Evolutionary conservation across 768 basidiomycete species (phyloP).

Genomic region (Xerocomellus chrysenteron): DNA sequence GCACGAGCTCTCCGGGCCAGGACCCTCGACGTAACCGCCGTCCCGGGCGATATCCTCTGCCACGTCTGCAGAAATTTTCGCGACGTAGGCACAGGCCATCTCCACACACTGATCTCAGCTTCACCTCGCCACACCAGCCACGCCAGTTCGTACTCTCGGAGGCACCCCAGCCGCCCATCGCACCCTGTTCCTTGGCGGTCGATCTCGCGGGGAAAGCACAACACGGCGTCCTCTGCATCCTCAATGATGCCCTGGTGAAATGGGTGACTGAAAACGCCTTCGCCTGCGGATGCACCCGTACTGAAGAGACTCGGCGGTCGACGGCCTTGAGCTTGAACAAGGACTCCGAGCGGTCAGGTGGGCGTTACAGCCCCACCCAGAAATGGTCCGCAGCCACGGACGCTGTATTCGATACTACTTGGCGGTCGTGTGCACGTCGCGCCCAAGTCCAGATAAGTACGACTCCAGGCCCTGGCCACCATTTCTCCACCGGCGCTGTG

Average conservation of each 20-base stretch:
- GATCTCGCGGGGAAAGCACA: constrained; percentile 31
- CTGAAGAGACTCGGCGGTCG: constrained; percentile 27
- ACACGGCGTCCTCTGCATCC: constrained; percentile 25
- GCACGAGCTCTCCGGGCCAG: constrained; percentile 3
- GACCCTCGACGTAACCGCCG: not conserved
- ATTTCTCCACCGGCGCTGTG: constrained; percentile 57
- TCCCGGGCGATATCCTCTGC: constrained; percentile 21
- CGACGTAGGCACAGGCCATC: constrained; percentile 16
- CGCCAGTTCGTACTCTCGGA: constrained; percentile 12
- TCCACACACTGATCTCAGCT: constrained; percentile 28
- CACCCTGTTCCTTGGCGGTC: constrained; percentile 17
- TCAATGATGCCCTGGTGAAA: constrained; percentile 28
- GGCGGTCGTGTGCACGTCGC: not conserved
- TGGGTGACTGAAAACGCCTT: constrained; percentile 27
- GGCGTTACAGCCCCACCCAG: constrained; percentile 12
- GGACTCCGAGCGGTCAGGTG: constrained; percentile 39
- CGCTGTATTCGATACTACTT: not conserved
- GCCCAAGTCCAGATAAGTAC: constrained; percentile 38
- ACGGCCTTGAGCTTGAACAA: constrained; percentile 24
- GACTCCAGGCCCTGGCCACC: constrained; percentile 49
- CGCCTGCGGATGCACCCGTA: constrained; percentile 42
- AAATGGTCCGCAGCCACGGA: not conserved
- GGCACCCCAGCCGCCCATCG: constrained; percentile 13
- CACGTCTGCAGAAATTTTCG: constrained; percentile 21
- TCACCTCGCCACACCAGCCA: constrained; percentile 25